Evolutionary conservation across 345 rosid genomes (phyloP).

Genomic region (Anacardium occidentale): DNA sequence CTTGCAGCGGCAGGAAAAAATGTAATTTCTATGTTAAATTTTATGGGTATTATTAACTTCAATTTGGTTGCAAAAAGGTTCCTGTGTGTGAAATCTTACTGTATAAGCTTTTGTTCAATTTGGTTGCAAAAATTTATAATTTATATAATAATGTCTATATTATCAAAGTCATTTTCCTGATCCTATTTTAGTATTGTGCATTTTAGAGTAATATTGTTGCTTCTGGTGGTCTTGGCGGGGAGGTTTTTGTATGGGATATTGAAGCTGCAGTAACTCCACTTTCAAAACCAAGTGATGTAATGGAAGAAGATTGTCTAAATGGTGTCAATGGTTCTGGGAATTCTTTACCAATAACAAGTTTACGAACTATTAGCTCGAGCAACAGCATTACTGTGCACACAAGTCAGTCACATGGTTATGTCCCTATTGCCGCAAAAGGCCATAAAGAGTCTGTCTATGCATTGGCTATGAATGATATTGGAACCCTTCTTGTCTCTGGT

Average conservation of each 20-base stretch:
- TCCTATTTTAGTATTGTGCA: conserved; percentile 59
- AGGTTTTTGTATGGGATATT: conserved; percentile 98
- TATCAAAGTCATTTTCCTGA: conserved; percentile 50
- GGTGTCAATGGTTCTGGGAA: conserved; percentile 61
- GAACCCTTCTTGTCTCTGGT: conserved; percentile 92
- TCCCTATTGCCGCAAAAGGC: conserved; percentile 86
- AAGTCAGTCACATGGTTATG: conserved; percentile 71
- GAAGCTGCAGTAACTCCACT: conserved; percentile 84
- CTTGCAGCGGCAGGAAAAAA: conserved; percentile 85
- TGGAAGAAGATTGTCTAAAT: conserved; percentile 76
- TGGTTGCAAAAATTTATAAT: conserved; percentile 4
- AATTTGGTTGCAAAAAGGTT: conserved; percentile 31
- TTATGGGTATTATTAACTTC: conserved; percentile 32
- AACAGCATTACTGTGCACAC: conserved; percentile 69
- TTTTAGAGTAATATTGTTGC: conserved; percentile 95
- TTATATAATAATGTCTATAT: conserved; percentile 13
- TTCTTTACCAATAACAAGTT: conserved; percentile 62
- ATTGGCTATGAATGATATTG: conserved; percentile 91
- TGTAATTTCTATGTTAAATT: conserved; percentile 55
- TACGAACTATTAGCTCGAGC: conserved; percentile 80
- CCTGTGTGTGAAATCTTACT: conserved; percentile 17
- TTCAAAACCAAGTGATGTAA: conserved; percentile 64
- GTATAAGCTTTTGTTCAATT: conserved; percentile 19
- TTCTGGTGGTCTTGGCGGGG: conserved; percentile 99
- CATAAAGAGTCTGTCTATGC: conserved; percentile 99